Conservation (phyloP, 2,329 filamentous ascomycete genomes). For the Cladophialophora bantiana region DNA sequence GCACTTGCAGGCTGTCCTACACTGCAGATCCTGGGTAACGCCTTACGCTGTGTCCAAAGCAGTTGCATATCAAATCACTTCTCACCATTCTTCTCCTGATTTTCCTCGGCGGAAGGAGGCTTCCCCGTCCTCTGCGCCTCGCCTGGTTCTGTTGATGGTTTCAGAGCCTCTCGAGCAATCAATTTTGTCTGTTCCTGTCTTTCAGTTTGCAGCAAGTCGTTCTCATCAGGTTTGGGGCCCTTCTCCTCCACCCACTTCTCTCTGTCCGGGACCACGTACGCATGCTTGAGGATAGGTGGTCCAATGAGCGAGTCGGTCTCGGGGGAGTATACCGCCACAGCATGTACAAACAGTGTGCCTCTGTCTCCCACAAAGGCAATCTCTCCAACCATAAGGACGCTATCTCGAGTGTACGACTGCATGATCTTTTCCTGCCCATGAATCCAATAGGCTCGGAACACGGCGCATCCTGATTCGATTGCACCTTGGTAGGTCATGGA, state of each 20-base stretch:
- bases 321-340: slow-evolving; percentile 34
- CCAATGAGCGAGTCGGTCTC: slow-evolving; percentile 29
- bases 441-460: slow-evolving; percentile 33
- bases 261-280: slow-evolving; percentile 28
- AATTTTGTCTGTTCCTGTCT: slow-evolving; percentile 1
- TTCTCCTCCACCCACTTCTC: slow-evolving; percentile 25
- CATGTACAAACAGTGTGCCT: slow-evolving; percentile 32
- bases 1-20: neutral
- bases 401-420: slow-evolving; percentile 20
- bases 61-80: slow-evolving; percentile 7
- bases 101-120: slow-evolving; percentile 7
- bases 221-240: neutral
- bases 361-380: slow-evolving; percentile 31
- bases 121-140: slow-evolving; percentile 6
- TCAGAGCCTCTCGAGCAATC: slow-evolving; percentile 2
- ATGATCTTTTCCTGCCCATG: slow-evolving; percentile 14
- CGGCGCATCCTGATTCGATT: slow-evolving; percentile 28
- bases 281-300: slow-evolving; percentile 23
- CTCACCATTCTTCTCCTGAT: slow-evolving; percentile 16
- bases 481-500: slow-evolving; percentile 35
- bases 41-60: neutral
- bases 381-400: slow-evolving; percentile 27
- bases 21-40: neutral
- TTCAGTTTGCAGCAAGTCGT: neutral
- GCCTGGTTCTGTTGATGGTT: slow-evolving; percentile 4